A percentile compares a stretch with the other conserved stretches of the same genome.
Conservation (phyloP, 257 asterid species). For the Eustoma russellianum region DNA sequence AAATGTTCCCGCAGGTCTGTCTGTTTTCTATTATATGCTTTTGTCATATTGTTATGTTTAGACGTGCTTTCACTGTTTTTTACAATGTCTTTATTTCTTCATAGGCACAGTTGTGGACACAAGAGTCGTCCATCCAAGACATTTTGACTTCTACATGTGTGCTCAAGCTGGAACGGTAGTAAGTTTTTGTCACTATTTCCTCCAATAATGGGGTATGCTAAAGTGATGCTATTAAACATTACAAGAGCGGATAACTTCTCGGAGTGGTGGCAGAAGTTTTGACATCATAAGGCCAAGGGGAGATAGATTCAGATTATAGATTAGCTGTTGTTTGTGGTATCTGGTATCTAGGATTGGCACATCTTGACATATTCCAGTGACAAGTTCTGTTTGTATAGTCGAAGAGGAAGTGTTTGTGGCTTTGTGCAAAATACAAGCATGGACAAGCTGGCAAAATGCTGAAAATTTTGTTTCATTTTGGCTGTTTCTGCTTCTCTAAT, state of each 20-base stretch:
- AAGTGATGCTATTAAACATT: neutral
- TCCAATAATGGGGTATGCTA: neutral
- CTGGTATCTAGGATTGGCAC: no score
- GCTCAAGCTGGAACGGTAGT: slow-evolving; percentile 81
- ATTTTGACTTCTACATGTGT: slow-evolving; percentile 83
- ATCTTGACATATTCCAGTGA: no score
- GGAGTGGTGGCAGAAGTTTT: neutral
- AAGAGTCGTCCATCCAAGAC: slow-evolving; percentile 64
- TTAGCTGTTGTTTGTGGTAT: neutral
- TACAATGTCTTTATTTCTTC: slow-evolving; percentile 13
- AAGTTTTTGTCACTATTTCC: slow-evolving; percentile 23
- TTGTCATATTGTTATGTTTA: neutral
- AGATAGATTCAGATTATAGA: neutral
- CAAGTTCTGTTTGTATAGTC: no score
- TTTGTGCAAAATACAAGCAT: no score
- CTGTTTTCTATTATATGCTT: slow-evolving; percentile 8
- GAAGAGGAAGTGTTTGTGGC: no score
- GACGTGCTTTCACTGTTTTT: slow-evolving; percentile 1
- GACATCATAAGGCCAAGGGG: neutral
- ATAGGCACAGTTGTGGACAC: slow-evolving; percentile 86
- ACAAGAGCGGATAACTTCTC: neutral
- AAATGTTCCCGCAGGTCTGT: slow-evolving; percentile 79
- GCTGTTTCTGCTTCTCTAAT: neutral
- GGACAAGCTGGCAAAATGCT: neutral
- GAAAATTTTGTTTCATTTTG: neutral